These are phyloP conservation scores for Jamesozyma piceae DNA, from an alignment of 805 yeast genomes.

Conservation along the genomic window DNA sequence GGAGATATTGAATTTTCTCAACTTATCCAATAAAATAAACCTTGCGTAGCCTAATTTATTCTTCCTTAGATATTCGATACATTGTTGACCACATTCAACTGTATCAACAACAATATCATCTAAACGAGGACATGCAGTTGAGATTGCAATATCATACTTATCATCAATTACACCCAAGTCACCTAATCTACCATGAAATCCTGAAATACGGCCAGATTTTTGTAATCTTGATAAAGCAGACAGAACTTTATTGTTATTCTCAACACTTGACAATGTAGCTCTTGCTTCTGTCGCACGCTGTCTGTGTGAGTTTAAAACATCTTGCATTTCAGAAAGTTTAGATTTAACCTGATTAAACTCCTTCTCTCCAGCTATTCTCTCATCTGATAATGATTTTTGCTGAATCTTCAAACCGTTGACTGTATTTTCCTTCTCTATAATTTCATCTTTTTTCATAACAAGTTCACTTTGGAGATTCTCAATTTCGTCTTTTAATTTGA, in stretches of 20 bases:
- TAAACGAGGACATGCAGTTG: conserved; percentile 86
- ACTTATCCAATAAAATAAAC: conserved; percentile 69
- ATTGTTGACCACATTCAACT: conserved; percentile 59
- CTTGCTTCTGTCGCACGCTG: conserved; percentile 61
- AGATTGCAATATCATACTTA: conserved; percentile 82
- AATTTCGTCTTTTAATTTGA: conserved; percentile 37
- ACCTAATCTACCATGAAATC: conserved; percentile 86
- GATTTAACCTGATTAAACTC: conserved; percentile 44
- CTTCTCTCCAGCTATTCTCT: conserved; percentile 47
- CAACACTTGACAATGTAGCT: conserved; percentile 43
- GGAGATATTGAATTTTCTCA: conserved; percentile 51
- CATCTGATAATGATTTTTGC: conserved; percentile 40
- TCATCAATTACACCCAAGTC: conserved; percentile 87
- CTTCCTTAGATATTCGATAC: conserved; percentile 74
- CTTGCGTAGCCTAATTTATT: conserved; percentile 82
- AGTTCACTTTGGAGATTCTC: conserved; percentile 37
- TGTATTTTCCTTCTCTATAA: conserved; percentile 41
- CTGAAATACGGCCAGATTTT: conserved; percentile 71
- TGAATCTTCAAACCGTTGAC: conserved; percentile 40
- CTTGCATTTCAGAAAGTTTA: conserved; percentile 45
- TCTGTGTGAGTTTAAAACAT: conserved; percentile 43
- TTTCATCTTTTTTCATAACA: conserved; percentile 38
- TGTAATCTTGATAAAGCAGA: conserved; percentile 58
- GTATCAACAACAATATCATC: conserved; percentile 90
- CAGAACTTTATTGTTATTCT: conserved; percentile 67